These are phyloP conservation scores for Pichia eremophila DNA, from an alignment of 805 yeast species.

Conservation along the genomic window DNA sequence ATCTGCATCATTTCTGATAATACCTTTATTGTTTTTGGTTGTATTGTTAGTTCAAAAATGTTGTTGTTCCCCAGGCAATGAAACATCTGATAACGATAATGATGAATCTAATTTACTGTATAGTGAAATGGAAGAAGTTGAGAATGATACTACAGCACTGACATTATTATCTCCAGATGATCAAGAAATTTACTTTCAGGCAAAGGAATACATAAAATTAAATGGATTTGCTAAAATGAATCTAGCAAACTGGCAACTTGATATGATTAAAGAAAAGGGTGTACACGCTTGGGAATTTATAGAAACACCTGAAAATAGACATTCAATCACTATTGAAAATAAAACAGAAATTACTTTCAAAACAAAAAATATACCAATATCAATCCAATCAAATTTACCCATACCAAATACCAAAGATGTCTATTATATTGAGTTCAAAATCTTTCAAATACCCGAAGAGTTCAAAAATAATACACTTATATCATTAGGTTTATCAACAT, in stretches of 20 bases:
- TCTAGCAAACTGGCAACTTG: constrained; percentile 43
- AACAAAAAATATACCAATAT: constrained; percentile 28
- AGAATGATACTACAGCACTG: constrained; percentile 49
- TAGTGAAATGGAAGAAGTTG: constrained; percentile 30
- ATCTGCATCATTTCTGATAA: not conserved
- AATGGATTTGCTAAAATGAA: constrained; percentile 30
- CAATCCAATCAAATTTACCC: constrained; percentile 76
- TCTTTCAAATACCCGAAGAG: constrained; percentile 59
- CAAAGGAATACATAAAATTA: constrained; percentile 41
- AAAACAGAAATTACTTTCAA: constrained; percentile 44
- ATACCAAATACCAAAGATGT: constrained; percentile 76
- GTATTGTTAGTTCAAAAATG: constrained; percentile 1
- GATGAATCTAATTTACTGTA: constrained; percentile 2
- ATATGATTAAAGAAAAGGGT: constrained; percentile 77
- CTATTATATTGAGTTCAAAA: constrained; percentile 81
- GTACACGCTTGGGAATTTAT: constrained; percentile 81
- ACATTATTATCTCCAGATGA: constrained; percentile 57
- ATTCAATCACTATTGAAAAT: constrained; percentile 24
- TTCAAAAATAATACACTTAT: constrained; percentile 33
- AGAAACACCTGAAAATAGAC: not conserved
- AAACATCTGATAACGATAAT: not conserved
- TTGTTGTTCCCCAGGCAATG: not conserved
- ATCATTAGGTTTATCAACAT: constrained; percentile 72
- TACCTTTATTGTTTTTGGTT: not conserved
- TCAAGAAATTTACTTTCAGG: constrained; percentile 59